A percentile compares a stretch with the other conserved stretches of the same genome.
phyloP scores from a whole-genome alignment of 768 basidiomycete genomes.

The Mycena amicta region DNA sequence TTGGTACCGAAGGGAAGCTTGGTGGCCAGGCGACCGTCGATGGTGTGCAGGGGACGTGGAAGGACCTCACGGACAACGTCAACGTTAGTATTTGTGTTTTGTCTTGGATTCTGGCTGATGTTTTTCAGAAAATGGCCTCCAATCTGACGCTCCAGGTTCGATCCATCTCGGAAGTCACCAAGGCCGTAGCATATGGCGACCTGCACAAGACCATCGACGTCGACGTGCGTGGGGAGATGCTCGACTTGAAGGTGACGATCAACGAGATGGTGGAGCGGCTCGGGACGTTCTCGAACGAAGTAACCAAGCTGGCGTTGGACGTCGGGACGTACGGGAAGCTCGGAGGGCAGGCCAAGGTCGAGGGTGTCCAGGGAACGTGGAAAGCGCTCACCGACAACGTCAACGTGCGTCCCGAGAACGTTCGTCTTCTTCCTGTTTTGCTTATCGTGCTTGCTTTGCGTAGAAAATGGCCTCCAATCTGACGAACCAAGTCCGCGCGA shows the following conservation, averaged over 20 bases:
- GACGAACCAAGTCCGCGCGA: constrained; percentile 80
- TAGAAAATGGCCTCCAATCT: constrained; percentile 75
- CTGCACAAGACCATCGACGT: constrained; percentile 13
- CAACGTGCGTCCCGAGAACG: constrained; percentile 25
- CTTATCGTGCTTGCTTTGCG: constrained; percentile 64
- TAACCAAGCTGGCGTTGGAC: constrained; percentile 81
- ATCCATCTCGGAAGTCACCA: constrained; percentile 20
- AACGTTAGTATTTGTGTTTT: constrained; percentile 8
- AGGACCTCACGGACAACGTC: constrained; percentile 27
- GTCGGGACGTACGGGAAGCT: constrained; percentile 90
- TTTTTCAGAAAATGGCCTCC: constrained; percentile 15
- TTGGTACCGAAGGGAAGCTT: constrained; percentile 17
- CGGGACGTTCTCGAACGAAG: constrained; percentile 60
- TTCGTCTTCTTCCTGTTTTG: neutral
- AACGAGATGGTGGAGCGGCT: constrained; percentile 21
- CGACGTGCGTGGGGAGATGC: constrained; percentile 19
- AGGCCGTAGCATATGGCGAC: constrained; percentile 20
- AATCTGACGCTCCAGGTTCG: constrained; percentile 34
- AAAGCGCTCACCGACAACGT: constrained; percentile 79
- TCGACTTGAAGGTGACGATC: constrained; percentile 19
- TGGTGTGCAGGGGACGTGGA: constrained; percentile 22
- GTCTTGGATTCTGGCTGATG: neutral
- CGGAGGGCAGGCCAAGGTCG: constrained; percentile 86
- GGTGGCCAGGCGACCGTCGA: constrained; percentile 20
- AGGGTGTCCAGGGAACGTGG: constrained; percentile 93